Base-by-base conservation (phyloP, 768 basidiomycete genomes). In the Amanita phalloides region DNA sequence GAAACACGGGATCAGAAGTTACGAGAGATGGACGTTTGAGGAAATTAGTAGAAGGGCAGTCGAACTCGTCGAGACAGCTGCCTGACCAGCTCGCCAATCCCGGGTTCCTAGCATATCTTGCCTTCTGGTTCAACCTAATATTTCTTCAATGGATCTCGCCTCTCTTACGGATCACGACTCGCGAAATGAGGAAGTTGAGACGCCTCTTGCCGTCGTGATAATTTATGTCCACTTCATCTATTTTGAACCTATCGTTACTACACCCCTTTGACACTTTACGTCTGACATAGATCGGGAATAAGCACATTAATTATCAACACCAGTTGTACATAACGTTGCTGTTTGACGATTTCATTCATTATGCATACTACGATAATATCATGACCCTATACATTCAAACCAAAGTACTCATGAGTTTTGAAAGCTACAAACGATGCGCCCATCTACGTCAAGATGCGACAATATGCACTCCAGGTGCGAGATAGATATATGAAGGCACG, bases 1-100 rank as follows among this genome's bases (percentile, higher is more conserved):
- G 67, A 97, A 96, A 71, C 85, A 93, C 63, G 84, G 82, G 2
- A 51, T 74, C 21, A 38, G 58, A 41, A 62, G 51, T 51, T 61
- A 62, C 56, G 82, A 88, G 64, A 72, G 90, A 61, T 95, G 92
- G 92, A 64, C 75, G 25, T 60, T 94, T 23, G 84, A 95, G 55
- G 77, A 84, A 62, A 78, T 95, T 48, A 74, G 80, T 50, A 71
- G 68, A 52, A 72, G 76, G 53, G 89, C 91, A 6, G 81, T 79
- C 26, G 90, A 95, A 61, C 67, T 96, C 53, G 49, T 51, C 28
- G 49, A 51, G 41, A 51, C 49, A 10, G 42, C 49, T 35, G 41
- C n/a, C 13, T 51, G 49, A 51, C n/a, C 28, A 9, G 4, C 13
- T 33, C 4, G 33, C 13, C 13, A 33, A n/a, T 33, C 7, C 25